Evolutionary conservation across 2,329 filamentous ascomycete species (phyloP), one percentile per base, ranked within the genome.

Genomic region (Coniochaeta ligniaria): DNA sequence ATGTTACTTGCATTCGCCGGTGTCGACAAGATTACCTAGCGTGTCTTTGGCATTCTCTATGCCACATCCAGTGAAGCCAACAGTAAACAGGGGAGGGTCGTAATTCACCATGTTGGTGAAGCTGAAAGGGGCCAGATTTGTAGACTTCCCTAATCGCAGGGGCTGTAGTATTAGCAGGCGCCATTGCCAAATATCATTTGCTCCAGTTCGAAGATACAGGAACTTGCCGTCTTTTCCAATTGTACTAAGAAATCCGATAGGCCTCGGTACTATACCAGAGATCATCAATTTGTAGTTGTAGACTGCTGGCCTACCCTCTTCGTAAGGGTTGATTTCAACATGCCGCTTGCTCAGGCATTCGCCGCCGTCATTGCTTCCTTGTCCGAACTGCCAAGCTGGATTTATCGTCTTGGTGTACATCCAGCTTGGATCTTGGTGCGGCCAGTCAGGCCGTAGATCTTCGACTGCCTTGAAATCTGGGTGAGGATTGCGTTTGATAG

Each of bases 91-190:
- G 0, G 87, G 87, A 0, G 87, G 88, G 64, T 90, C 88, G 65
- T 89, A 85, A 68, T 85, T 86, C 62, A 90, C 79, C 54, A 90
- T 72, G 64, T 87, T 83, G 59, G 85, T 84, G 71, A 89, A 91
- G 63, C 79, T 83, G 73, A 88, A 90, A 0, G 87, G 87, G 0
- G 87, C 86, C 2, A 90, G 75, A 66, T 91, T 91, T 16, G 75
- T 77, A 14, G 38, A 17, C 61, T 69, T 72, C 22, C 82, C 84
- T 35, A 35, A 12, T 35, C 31, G 12, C 12, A n/a, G 31, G 31
- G 12, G 31, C 6, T 35, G 12, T 35, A 35, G 31, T 12, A 12
- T 35, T 12, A 35, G 31, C 31, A 35, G 31, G 31, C 12, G 12
- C 31, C 12, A 35, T 35, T 35, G 31, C 6, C 31, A 12, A 35